These are phyloP conservation scores for Aegilops umbellulata DNA, from an alignment of 176 grass and related monocot species.

Conservation along the genomic window DNA sequence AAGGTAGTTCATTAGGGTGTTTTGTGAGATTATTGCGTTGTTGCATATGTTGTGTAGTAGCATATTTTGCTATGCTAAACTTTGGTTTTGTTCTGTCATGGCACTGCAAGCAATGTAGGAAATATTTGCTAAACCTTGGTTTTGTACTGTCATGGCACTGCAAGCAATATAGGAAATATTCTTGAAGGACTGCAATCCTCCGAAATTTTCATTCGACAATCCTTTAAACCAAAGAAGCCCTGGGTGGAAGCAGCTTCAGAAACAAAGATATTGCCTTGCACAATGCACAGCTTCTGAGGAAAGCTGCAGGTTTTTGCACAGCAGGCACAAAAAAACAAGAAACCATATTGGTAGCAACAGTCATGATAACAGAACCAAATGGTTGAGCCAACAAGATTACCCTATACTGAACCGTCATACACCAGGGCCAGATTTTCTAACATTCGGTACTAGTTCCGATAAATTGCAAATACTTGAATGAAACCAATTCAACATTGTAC, in stretches of 20 bases:
- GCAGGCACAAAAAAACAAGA: neutral
- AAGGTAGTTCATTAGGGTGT: too few relatives aligned
- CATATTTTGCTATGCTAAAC: too few relatives aligned
- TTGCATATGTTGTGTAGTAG: too few relatives aligned
- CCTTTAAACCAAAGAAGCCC: neutral
- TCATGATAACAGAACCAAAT: slow-evolving; percentile 22
- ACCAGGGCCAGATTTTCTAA: slow-evolving; percentile 6
- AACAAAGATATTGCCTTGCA: neutral
- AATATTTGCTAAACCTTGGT: too few relatives aligned
- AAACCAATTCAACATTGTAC: slow-evolving; percentile 16
- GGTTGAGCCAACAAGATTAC: slow-evolving; percentile 24
- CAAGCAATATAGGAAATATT: neutral
- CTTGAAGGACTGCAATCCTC: neutral
- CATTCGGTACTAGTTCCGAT: slow-evolving; percentile 3
- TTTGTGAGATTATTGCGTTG: too few relatives aligned
- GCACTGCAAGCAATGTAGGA: too few relatives aligned
- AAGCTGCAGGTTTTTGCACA: neutral
- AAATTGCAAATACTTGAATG: neutral
- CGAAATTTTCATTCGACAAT: neutral
- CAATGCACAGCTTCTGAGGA: neutral
- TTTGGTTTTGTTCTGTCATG: too few relatives aligned
- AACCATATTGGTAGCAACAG: slow-evolving; percentile 10
- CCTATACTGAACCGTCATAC: slow-evolving; percentile 15
- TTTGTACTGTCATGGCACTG: too few relatives aligned
- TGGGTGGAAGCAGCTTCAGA: neutral